Evolutionary conservation across 345 rosid genomes (phyloP), one percentile per base, ranked within the genome.

Genomic region (Euphorbia tirucalli): DNA sequence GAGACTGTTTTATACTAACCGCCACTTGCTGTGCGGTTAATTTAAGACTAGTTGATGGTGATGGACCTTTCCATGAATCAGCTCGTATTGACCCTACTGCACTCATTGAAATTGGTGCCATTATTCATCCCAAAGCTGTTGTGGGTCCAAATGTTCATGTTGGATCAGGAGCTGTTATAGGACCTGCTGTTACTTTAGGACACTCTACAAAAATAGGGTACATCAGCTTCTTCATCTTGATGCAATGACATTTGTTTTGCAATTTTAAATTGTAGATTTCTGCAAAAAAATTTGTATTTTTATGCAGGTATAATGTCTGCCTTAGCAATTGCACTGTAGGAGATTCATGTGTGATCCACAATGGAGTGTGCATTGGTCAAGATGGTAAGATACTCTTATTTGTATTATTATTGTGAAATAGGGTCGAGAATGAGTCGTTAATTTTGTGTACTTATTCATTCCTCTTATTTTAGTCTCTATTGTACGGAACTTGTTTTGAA

Each of bases 361-460:
- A 80, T 81, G 98, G 98, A 57, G 94, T 74, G 18, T 86, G 94
- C 83, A 78, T 93, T 16, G 98, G 98, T 81, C 96, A 93, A 82
- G 96, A 93, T 84, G 97, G 97, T 92, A 74, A 75, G 83, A 25
- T 49, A 4, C 68, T 30, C 31, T 61, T 63, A 58, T 56, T 52
- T 21, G 27, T 55, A 7, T 52, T 52, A 21, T 52, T 19, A 19
- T 55, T 55, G 28, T 55, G 59, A 55, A 46, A 35, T 35, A 3
- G 3, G 7, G 52, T 46, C 14, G 52, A 15, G 7, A 41, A 3
- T 10, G 46, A 41, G 46, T 7, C 6, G 6, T 41, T 41, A 11
- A 41, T 41, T 11, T 65, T 22, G 3, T 65, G 11, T 65, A 2
- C 68, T 41, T 63, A 41, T 65, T n/a, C n/a, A n/a, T n/a, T 65